Evolutionary conservation across 2,329 filamentous ascomycete genomes (phyloP), one percentile per base, ranked within the genome.

Genomic region (Neonectria hederae): DNA sequence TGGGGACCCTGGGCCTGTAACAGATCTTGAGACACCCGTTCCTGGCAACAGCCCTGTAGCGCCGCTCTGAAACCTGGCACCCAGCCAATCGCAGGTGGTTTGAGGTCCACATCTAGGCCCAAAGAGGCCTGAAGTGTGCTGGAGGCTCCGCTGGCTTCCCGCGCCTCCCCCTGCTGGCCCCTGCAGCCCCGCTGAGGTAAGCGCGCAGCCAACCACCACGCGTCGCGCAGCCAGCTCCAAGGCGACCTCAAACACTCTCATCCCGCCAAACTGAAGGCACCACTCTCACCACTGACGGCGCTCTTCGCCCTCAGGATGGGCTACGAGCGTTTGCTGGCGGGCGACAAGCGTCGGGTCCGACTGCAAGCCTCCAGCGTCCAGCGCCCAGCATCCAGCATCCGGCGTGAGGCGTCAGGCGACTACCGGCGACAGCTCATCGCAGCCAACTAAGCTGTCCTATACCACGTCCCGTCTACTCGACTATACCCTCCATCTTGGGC

Each of bases 1-100:
- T 30, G 13, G 43, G 21, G 49, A 42, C 61, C 70, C 68, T 62
- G 61, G 64, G 73, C 72, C 78, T 82, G 80, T 75, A 77, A 82
- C 81, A 81, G 74, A 81, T 51, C 80, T 78, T 81, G 80, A 82
- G 78, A 82, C 80, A 71, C 59, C 58, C 55, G 62, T 59, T 60
- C 58, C 60, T 61, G 60, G 58, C 43, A 51, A 43, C 26, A 49
- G 49, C 67, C 71, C 66, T 63, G 69, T 60, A 61, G 57, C 54
- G 45, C 49, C 35, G 53, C 40, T 43, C 48, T 63, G 60, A 63
- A 63, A 63, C 60, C 55, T 43, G 49, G 42, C 54, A 51, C 40
- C 42, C 35, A n/a, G 38, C 71, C 71, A 73, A 72, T 71, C n/a
- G 59, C 3, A 66, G 30, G 0, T 5, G n/a, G 30, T 14, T 4